Evolutionary conservation across 805 yeast genomes (phyloP).

Genomic region (Hanseniaspora hatyaiensis): DNA sequence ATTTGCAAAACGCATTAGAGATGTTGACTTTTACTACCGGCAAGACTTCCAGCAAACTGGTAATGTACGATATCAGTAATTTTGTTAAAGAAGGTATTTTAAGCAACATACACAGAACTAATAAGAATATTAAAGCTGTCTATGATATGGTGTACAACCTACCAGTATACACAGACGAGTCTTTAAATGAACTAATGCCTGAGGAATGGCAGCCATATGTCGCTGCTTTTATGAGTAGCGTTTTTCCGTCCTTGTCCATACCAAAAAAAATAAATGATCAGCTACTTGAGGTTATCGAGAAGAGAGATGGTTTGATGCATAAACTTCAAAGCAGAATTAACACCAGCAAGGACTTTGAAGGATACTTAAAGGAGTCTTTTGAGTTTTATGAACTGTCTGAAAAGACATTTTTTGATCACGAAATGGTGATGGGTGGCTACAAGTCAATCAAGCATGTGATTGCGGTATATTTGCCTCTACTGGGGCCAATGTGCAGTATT

Average conservation of each 20-base stretch:
- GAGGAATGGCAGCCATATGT: constrained; percentile 7
- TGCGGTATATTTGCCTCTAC: constrained; percentile 81
- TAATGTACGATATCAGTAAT: neutral
- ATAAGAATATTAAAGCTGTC: constrained; percentile 14
- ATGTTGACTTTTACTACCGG: constrained; percentile 55
- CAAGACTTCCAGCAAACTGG: no score
- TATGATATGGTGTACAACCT: constrained; percentile 13
- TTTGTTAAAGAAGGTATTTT: constrained; percentile 5
- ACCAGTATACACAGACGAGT: constrained; percentile 15
- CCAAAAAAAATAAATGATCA: constrained; percentile 12
- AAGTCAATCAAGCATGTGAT: constrained; percentile 93
- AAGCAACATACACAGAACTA: constrained; percentile 9
- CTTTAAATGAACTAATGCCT: constrained; percentile 10
- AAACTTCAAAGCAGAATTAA: neutral
- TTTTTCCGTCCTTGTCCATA: constrained; percentile 14
- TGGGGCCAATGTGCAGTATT: constrained; percentile 77
- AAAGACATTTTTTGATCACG: constrained; percentile 80
- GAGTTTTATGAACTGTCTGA: constrained; percentile 31
- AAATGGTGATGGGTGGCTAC: constrained; percentile 88
- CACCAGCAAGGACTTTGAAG: constrained; percentile 28
- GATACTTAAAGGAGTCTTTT: constrained; percentile 51
- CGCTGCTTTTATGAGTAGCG: constrained; percentile 6
- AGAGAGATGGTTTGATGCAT: constrained; percentile 1
- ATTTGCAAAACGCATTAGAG: constrained; percentile 62
- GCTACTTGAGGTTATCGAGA: neutral